Conservation (phyloP, 2,329 filamentous ascomycete species). For the Elsinoe fawcettii region DNA sequence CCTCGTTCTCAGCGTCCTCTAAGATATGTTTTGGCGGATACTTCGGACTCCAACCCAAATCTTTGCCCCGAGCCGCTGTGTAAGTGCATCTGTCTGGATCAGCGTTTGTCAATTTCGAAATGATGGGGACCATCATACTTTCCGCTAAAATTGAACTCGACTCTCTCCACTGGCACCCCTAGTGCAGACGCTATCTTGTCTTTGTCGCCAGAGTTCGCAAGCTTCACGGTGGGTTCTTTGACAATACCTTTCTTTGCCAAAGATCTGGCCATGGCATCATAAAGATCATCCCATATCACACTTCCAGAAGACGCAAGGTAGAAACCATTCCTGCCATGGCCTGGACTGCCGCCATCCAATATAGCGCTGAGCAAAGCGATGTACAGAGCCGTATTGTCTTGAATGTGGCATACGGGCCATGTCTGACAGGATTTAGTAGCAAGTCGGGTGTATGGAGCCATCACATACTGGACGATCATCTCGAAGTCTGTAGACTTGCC, state of each 20-base stretch:
- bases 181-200: constrained; percentile 38
- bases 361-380: constrained; percentile 41
- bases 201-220: constrained; percentile 32
- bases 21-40: constrained; percentile 41
- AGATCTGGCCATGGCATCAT: constrained; percentile 37
- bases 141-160: constrained; percentile 38
- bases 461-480: constrained; percentile 30
- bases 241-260: constrained; percentile 37
- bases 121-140: constrained; percentile 28
- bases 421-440: constrained; percentile 25
- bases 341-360: constrained; percentile 32
- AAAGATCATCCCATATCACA: constrained; percentile 46
- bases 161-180: constrained; percentile 29
- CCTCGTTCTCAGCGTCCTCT: constrained; percentile 40
- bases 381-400: constrained; percentile 43
- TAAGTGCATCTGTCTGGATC: constrained; percentile 35
- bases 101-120: constrained; percentile 13
- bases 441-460: neutral
- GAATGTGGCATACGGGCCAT: constrained; percentile 49
- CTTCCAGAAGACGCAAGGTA: constrained; percentile 45
- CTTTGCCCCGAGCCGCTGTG: constrained; percentile 34
- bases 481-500: constrained; percentile 39
- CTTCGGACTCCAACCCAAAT: constrained; percentile 41
- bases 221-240: constrained; percentile 30
- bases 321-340: constrained; percentile 40